Base-by-base conservation (phyloP, 163 green algal genomes). In the Chlamydomonas reinhardtii region DNA sequence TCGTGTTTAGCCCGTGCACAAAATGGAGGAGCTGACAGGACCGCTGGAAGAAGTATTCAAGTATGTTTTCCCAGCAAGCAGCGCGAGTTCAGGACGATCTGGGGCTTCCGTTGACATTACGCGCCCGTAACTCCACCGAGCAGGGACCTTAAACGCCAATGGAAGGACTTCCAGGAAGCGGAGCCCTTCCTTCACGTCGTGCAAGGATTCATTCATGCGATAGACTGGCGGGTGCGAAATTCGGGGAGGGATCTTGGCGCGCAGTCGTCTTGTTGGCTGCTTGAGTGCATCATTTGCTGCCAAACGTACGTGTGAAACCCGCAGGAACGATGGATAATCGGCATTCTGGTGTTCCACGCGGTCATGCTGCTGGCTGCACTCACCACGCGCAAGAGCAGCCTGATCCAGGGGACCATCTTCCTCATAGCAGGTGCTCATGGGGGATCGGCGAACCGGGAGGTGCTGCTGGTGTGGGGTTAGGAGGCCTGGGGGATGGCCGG, bases 241-340 rank as follows among this genome's bases (percentile, higher is more conserved):
- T 16, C 15, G 29, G 17, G 48, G 19, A 22, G 5, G 48, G 48
- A 56, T 56, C 48, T 56, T 56, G 48, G 48, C 48, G 48, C 48
- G 48, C 48, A 56, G 48, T 1, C 48, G 9, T 2, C 48, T 56
- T 56, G 48, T 17, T 56, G 48, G n/a, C 48, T 17, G 48, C 48
- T 56, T 17, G 14, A 17, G 14, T 56, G 48, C 48, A 56, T 56
- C 14, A 12, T 19, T 56, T 17, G 19, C 17, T 56, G 48, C 9
- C 14, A 19, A 17, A 56, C 1, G 12, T 56, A 56, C 12, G 17
- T 56, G 19, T 56, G 48, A 16, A 11, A 54, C 48, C 1, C 48
- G 75, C 84, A 95, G 90, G 93, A 95, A 59, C 89, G 86, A 20
- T 96, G 89, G 92, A 89, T 95, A 14, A 84, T 93, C 0, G 81